Evolutionary conservation across 768 basidiomycete species (phyloP).

Genomic region (Serendipita indica): DNA sequence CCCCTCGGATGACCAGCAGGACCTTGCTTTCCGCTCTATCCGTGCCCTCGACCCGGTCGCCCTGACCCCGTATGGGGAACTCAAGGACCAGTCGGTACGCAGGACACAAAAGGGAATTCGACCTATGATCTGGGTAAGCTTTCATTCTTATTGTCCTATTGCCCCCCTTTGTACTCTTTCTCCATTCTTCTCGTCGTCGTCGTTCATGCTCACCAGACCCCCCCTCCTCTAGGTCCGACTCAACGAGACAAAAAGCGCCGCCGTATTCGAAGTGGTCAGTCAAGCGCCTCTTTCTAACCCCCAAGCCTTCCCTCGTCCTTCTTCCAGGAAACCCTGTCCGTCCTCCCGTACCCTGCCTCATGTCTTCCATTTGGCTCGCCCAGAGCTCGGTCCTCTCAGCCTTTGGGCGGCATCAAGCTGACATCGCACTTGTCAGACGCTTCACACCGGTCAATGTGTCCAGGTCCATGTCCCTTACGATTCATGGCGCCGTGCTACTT

Average conservation of each 20-base stretch:
- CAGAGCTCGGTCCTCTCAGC: neutral
- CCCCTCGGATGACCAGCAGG: slow-evolving; percentile 8
- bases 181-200: neutral
- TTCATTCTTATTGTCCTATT: neutral
- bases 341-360: neutral
- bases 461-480: slow-evolving; percentile 6
- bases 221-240: slow-evolving; percentile 1
- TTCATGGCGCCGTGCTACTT: neutral
- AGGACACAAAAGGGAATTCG: slow-evolving; percentile 5
- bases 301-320: neutral
- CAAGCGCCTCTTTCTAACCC: too few species aligned
- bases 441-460: slow-evolving; percentile 7
- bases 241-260: slow-evolving; percentile 8
- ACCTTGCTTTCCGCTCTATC: slow-evolving; percentile 2
- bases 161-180: neutral
- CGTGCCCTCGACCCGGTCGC: slow-evolving; percentile 1
- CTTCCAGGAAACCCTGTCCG: neutral
- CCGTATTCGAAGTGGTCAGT: slow-evolving; percentile 6
- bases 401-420: neutral
- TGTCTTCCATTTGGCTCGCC: neutral
- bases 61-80: neutral
- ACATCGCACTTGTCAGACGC: neutral
- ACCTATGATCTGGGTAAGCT: slow-evolving; percentile 7
- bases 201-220: neutral
- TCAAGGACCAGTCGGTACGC: neutral